Evolutionary conservation across 352 stramenopile genomes (phyloP).

Genomic region (Plasmopara viticola): DNA sequence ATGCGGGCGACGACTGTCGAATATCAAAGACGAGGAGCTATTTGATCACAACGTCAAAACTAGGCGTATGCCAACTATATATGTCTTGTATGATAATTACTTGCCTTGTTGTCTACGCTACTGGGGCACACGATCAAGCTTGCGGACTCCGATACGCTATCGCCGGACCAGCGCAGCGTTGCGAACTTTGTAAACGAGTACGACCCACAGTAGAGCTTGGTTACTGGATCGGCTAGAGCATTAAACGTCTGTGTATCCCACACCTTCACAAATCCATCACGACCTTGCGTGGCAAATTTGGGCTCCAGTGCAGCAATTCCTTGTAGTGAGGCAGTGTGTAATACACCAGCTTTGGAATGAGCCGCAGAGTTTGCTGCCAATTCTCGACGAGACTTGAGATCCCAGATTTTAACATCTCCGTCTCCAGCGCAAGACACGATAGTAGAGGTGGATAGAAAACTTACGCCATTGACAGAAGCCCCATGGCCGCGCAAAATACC

Average conservation of each 20-base stretch:
- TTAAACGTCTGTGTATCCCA: conserved; percentile 42
- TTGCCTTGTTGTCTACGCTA: conserved; percentile 34
- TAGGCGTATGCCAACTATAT: not conserved
- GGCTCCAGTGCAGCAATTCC: conserved; percentile 7
- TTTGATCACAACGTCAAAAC: not conserved
- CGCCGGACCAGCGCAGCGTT: conserved; percentile 33
- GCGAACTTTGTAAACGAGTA: conserved; percentile 62
- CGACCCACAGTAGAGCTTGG: conserved; percentile 48
- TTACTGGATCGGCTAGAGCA: conserved; percentile 17
- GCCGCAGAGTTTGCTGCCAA: conserved; percentile 21
- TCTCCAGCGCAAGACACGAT: conserved; percentile 55
- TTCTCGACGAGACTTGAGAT: conserved; percentile 55
- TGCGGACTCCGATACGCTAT: not conserved
- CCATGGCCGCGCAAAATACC: conserved; percentile 63
- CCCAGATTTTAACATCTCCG: conserved; percentile 68
- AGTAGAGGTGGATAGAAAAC: conserved; percentile 34
- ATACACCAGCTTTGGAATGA: conserved; percentile 74
- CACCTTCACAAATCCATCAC: conserved; percentile 62
- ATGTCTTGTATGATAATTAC: not conserved
- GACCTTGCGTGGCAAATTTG: conserved; percentile 59
- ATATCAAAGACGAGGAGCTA: conserved; percentile 48
- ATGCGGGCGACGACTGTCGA: conserved; percentile 22
- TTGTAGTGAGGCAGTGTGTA: conserved; percentile 31
- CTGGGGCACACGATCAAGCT: conserved; percentile 41
- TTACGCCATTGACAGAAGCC: conserved; percentile 49